Conservation (phyloP, 768 basidiomycete species). For the Termitomyces sp. region DNA sequence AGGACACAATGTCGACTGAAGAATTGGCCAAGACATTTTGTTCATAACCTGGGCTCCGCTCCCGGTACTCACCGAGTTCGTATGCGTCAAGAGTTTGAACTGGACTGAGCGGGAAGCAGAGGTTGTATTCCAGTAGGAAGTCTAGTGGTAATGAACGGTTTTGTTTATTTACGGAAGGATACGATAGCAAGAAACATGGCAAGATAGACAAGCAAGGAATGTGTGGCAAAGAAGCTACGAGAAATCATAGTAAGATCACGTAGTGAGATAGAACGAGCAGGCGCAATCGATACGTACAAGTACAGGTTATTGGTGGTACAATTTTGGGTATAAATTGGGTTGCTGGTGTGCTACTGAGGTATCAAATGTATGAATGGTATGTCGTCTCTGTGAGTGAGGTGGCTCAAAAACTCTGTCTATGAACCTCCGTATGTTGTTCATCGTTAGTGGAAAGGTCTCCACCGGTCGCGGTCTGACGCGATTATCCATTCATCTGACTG, state of each 20-base stretch:
- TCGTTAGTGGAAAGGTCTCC: not conserved
- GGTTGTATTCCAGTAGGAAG: not conserved
- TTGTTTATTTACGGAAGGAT: not conserved
- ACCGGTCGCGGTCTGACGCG: not conserved
- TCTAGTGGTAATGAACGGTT: not conserved
- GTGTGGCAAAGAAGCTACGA: not conserved
- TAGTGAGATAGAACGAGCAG: not conserved
- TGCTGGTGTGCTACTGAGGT: not conserved
- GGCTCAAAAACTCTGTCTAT: not conserved
- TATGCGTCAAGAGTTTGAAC: not conserved
- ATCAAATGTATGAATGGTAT: not conserved
- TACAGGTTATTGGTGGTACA: conserved; percentile 15
- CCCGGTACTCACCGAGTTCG: too few relatives aligned
- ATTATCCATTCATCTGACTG: conserved; percentile 15
- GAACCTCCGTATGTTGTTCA: not conserved
- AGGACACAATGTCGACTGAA: too few relatives aligned
- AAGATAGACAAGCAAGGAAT: not conserved
- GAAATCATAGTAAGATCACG: not conserved
- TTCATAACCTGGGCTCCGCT: too few relatives aligned
- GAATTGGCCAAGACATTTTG: too few relatives aligned
- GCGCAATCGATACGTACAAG: conserved; percentile 4
- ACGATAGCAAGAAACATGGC: not conserved
- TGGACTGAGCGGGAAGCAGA: not conserved
- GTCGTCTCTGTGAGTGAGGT: not conserved
- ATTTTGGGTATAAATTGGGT: conserved; percentile 2